Percentiles rank a stretch among this genome's conserved stretches.
Conservation (phyloP, 805 yeast species). For the Pichia thaimueangensis region DNA sequence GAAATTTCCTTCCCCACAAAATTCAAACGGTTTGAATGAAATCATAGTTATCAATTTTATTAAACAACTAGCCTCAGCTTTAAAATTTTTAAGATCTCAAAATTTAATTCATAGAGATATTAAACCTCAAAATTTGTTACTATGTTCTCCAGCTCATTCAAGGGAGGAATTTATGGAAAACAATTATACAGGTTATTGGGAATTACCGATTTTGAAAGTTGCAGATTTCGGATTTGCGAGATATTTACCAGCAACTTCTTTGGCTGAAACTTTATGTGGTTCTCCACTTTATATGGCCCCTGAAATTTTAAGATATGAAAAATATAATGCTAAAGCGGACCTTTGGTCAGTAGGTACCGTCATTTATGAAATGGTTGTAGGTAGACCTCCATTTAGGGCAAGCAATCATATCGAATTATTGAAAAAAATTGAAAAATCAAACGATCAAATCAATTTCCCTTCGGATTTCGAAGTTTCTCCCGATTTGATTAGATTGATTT, state of each 20-base stretch:
- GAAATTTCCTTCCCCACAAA: slow-evolving; percentile 75
- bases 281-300: slow-evolving; percentile 99
- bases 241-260: slow-evolving; percentile 82
- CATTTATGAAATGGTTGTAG: slow-evolving; percentile 88
- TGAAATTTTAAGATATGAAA: slow-evolving; percentile 87
- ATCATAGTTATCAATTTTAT: slow-evolving; percentile 75
- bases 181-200: slow-evolving; percentile 75
- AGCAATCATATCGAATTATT: slow-evolving; percentile 86
- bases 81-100: slow-evolving; percentile 72
- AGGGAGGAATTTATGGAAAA: slow-evolving; percentile 48
- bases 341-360: slow-evolving; percentile 98
- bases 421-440: slow-evolving; percentile 75
- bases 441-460: slow-evolving; percentile 77
- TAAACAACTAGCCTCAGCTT: slow-evolving; percentile 79
- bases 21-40: slow-evolving; percentile 73
- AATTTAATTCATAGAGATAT: slow-evolving; percentile 92
- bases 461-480: slow-evolving; percentile 55
- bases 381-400: slow-evolving; percentile 95
- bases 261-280: slow-evolving; percentile 97
- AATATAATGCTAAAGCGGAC: slow-evolving; percentile 95
- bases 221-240: slow-evolving; percentile 99
- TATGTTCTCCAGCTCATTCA: slow-evolving; percentile 76
- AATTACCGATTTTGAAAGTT: slow-evolving; percentile 81
- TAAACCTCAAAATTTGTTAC: slow-evolving; percentile 82
- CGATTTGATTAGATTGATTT: slow-evolving; percentile 62